Conservation (phyloP, 1,139 yeast species). For the Pichia sp. region DNA sequence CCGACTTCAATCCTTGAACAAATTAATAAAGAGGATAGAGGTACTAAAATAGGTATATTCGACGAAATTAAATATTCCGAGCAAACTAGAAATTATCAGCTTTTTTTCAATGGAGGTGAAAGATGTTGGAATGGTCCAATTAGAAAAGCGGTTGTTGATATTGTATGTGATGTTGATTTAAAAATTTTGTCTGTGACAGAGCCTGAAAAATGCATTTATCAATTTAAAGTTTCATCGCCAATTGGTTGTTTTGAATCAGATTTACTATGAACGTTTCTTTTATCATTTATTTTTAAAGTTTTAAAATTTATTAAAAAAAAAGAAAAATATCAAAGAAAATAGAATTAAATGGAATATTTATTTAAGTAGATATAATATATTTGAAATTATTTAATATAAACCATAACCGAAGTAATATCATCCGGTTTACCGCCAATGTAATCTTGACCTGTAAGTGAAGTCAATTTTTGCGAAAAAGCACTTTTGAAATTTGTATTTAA, state of each 20-base stretch:
- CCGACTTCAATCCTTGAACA: slow-evolving; percentile 55
- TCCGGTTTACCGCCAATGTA: slow-evolving; percentile 93
- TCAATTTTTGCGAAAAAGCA: slow-evolving; percentile 79
- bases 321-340: not conserved
- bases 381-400: slow-evolving; percentile 41
- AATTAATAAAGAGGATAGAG: slow-evolving; percentile 39
- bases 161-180: slow-evolving; percentile 61
- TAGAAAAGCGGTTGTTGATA: slow-evolving; percentile 59
- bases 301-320: no score
- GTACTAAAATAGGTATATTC: slow-evolving; percentile 51
- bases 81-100: slow-evolving; percentile 30
- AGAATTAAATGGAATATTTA: no score
- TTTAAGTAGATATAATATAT: not conserved
- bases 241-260: slow-evolving; percentile 49
- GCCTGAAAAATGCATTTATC: slow-evolving; percentile 83
- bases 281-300: no score
- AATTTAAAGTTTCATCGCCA: slow-evolving; percentile 58
- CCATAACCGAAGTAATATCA: slow-evolving; percentile 78
- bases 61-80: slow-evolving; percentile 28
- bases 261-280: slow-evolving; percentile 6
- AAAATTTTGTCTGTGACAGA: slow-evolving; percentile 66
- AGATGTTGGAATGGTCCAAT: slow-evolving; percentile 94
- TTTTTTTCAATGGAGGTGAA: slow-evolving; percentile 59
- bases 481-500: slow-evolving; percentile 71
- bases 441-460: slow-evolving; percentile 56